A percentile compares a stretch with the other conserved stretches of the same genome.
Evolutionary conservation across 2,329 filamentous ascomycete genomes (phyloP).

Genomic region (Calonectria crousiana): DNA sequence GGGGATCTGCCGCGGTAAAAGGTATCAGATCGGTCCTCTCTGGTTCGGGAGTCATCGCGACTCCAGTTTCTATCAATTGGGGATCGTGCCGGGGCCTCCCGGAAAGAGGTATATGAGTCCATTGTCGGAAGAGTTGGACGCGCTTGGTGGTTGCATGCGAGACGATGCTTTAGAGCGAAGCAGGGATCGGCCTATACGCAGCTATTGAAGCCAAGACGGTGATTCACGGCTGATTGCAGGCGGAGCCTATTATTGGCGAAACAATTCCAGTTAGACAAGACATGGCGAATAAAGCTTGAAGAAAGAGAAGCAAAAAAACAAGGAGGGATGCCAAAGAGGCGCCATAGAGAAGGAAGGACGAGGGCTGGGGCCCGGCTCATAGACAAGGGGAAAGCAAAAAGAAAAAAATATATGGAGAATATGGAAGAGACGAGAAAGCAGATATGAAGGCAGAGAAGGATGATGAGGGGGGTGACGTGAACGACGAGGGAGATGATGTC

Average conservation of each 20-base stretch:
- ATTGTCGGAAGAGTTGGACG: conserved; percentile 49
- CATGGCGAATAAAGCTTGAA: conserved; percentile 53
- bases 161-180: conserved; percentile 10
- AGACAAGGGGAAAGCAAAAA: conserved; percentile 8
- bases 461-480: conserved; percentile 24
- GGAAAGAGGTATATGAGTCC: conserved; percentile 68
- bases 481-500: conserved; percentile 32
- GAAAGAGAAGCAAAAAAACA: conserved; percentile 40
- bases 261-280: conserved; percentile 69
- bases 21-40: conserved; percentile 65
- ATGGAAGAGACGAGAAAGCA: conserved; percentile 17
- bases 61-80: conserved; percentile 66
- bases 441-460: conserved; percentile 10
- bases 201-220: conserved; percentile 36
- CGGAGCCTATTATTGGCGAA: conserved; percentile 62
- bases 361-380: conserved; percentile 24
- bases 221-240: conserved; percentile 43
- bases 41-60: conserved; percentile 64
- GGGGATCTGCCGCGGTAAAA: conserved; percentile 78
- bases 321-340: conserved; percentile 45
- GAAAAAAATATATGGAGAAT: conserved; percentile 21
- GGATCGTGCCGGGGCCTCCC: conserved; percentile 65
- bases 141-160: conserved; percentile 34
- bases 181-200: conserved; percentile 23
- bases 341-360: conserved; percentile 36